Evolutionary conservation across 805 yeast genomes (phyloP).

Genomic region (Suhomyces vadensis): DNA sequence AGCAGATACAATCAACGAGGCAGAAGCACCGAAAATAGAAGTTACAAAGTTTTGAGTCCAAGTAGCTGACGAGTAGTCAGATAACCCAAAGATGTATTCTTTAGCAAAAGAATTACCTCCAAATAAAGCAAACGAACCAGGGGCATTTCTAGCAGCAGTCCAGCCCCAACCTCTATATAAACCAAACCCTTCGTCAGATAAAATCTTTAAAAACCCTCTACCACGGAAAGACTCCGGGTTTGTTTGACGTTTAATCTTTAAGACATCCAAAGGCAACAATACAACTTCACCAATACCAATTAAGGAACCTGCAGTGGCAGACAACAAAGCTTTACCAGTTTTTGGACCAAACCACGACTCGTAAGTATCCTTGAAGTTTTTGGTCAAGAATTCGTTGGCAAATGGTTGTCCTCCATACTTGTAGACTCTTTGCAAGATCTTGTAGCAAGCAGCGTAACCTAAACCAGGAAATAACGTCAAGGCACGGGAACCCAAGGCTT

Average conservation of each 20-base stretch:
- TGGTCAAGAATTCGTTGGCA: conserved; percentile 87
- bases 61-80: conserved; percentile 87
- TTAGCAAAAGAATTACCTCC: conserved; percentile 99
- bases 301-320: conserved; percentile 96
- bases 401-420: conserved; percentile 99
- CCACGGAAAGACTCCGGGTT: conserved; percentile 99
- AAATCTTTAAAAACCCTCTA: conserved; percentile 86
- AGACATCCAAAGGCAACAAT: conserved; percentile 89
- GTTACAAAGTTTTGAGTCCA: conserved; percentile 95
- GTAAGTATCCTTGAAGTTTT: conserved; percentile 67
- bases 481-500: conserved; percentile 68
- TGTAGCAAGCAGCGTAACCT: conserved; percentile 97
- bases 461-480: conserved; percentile 94
- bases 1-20: conserved; percentile 94
- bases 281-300: conserved; percentile 98
- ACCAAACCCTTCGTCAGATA: conserved; percentile 89
- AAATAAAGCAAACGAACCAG: conserved; percentile 95
- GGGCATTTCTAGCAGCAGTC: conserved; percentile 99
- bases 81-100: conserved; percentile 85
- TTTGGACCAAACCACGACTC: conserved; percentile 84
- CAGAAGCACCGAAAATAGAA: conserved; percentile 94
- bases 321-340: conserved; percentile 94
- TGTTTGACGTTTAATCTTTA: conserved; percentile 98
- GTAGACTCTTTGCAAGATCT: conserved; percentile 94
- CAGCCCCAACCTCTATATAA: conserved; percentile 99